These are phyloP conservation scores for Moesziomyces globuligerus DNA, from an alignment of 1,284 basidiomycete genomes.

Conservation along the genomic window DNA sequence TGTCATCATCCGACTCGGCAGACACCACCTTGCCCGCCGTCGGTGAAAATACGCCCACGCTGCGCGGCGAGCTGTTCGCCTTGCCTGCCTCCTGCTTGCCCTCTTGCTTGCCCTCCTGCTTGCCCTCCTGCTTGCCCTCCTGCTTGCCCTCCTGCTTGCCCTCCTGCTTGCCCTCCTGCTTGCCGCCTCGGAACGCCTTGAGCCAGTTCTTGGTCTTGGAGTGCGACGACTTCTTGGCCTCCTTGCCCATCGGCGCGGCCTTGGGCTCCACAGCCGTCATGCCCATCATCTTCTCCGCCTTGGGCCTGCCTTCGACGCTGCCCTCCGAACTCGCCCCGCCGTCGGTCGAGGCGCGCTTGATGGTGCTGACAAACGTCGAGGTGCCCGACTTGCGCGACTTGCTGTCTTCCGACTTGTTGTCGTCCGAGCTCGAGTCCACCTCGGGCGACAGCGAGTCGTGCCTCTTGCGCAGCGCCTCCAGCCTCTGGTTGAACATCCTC, in stretches of 20 bases:
- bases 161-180: constrained; percentile 24
- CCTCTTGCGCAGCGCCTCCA: constrained; percentile 56
- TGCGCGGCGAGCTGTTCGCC: constrained; percentile 2
- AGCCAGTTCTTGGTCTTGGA: constrained; percentile 62
- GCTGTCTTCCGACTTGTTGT: constrained; percentile 47
- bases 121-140: constrained; percentile 10
- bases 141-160: constrained; percentile 16
- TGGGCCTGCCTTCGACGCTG: constrained; percentile 25
- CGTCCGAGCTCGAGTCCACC: constrained; percentile 50
- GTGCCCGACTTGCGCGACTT: constrained; percentile 33
- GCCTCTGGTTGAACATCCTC: constrained; percentile 51
- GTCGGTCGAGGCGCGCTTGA: constrained; percentile 55
- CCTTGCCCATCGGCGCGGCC: constrained; percentile 7
- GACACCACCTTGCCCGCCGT: constrained; percentile 19
- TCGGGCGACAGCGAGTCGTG: constrained; percentile 58
- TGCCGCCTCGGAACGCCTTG: constrained; percentile 50
- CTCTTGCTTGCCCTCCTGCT: constrained; percentile 24
- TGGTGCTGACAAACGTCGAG: constrained; percentile 62
- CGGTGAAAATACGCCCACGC: constrained; percentile 5
- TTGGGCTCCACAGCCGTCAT: constrained; percentile 47
- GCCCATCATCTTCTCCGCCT: constrained; percentile 59
- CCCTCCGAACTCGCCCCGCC: constrained; percentile 23
- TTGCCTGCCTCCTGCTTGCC: constrained; percentile 4
- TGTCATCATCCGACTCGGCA: constrained; percentile 52
- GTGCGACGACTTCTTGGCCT: constrained; percentile 36